Conservation (phyloP, 2,329 filamentous ascomycete genomes). For the Metarhizium humberi region DNA sequence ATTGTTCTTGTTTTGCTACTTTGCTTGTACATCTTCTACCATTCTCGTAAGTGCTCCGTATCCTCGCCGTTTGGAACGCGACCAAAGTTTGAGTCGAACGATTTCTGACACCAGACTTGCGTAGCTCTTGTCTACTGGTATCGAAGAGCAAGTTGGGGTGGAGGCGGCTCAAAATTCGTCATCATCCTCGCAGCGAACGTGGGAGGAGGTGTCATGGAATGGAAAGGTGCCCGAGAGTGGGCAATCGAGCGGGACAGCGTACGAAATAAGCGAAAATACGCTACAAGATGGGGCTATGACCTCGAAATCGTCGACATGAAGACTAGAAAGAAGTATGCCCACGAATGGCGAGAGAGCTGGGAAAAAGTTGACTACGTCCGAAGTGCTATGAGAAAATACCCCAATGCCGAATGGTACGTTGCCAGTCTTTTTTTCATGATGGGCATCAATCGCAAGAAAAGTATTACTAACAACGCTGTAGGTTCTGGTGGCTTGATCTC, state of each 20-base stretch:
- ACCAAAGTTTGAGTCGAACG: not conserved
- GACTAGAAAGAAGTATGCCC: slow-evolving; percentile 95
- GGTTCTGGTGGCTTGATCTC: slow-evolving; percentile 99
- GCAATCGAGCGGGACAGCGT: slow-evolving; percentile 95
- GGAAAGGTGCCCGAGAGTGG: slow-evolving; percentile 97
- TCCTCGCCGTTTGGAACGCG: not conserved
- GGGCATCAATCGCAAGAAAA: not conserved
- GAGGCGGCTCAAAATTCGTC: slow-evolving; percentile 84
- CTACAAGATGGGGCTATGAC: slow-evolving; percentile 82
- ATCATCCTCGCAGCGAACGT: slow-evolving; percentile 90
- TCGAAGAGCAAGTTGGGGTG: slow-evolving; percentile 62
- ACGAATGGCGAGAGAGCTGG: slow-evolving; percentile 99
- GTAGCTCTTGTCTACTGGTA: slow-evolving; percentile 51
- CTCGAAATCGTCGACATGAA: slow-evolving; percentile 97
- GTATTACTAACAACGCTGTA: slow-evolving; percentile 26
- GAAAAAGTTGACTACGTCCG: slow-evolving; percentile 95
- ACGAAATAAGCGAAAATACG: slow-evolving; percentile 88
- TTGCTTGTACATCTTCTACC: slow-evolving; percentile 57
- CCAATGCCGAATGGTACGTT: slow-evolving; percentile 85
- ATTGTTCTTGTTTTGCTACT: slow-evolving; percentile 51
- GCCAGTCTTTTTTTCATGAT: slow-evolving; percentile 6
- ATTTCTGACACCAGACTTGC: not conserved
- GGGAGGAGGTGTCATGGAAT: slow-evolving; percentile 96
- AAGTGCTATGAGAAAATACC: slow-evolving; percentile 84
- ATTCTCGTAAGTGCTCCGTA: slow-evolving; percentile 53